Evolutionary conservation across 805 yeast genomes (phyloP).

Genomic region (Nadsonia fulvescens): DNA sequence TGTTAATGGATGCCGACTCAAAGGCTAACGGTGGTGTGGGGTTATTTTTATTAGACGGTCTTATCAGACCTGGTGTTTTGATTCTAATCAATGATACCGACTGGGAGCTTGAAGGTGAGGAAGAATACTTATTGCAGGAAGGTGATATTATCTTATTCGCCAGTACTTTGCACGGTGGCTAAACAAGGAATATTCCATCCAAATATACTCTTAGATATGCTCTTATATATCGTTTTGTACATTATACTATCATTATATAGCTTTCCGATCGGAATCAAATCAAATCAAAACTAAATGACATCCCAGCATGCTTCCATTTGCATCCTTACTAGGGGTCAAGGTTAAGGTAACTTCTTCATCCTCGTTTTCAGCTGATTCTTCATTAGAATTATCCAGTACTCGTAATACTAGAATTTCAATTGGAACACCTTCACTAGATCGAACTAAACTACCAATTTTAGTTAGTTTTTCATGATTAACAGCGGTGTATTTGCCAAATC

Average conservation of each 20-base stretch:
- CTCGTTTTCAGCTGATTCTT: too few relatives aligned
- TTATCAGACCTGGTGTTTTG: conserved; percentile 66
- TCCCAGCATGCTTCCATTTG: too few relatives aligned
- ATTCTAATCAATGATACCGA: conserved; percentile 87
- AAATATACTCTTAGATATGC: too few relatives aligned
- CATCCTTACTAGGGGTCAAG: conserved; percentile 3
- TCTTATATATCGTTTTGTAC: too few relatives aligned
- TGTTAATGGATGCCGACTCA: conserved; percentile 20
- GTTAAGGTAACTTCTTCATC: conserved; percentile 2
- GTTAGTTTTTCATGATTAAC: conserved; percentile 34
- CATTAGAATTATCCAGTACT: too few relatives aligned
- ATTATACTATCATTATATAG: too few relatives aligned
- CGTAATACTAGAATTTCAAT: conserved; percentile 3
- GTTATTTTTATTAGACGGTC: conserved; percentile 66
- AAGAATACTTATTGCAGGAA: conserved; percentile 54
- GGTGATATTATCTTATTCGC: conserved; percentile 76
- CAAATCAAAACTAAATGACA: too few relatives aligned
- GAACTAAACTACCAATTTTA: too few relatives aligned
- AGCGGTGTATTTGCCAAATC: conserved; percentile 36
- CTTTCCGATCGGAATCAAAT: too few relatives aligned
- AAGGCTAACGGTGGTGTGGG: conserved; percentile 43
- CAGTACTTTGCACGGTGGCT: conserved; percentile 91
- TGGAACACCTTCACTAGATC: conserved; percentile 3
- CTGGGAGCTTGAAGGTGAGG: conserved; percentile 91
- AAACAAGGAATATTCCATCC: too few relatives aligned